Base-by-base conservation (phyloP, 805 yeast genomes). In the Ascoidea rubescens region DNA sequence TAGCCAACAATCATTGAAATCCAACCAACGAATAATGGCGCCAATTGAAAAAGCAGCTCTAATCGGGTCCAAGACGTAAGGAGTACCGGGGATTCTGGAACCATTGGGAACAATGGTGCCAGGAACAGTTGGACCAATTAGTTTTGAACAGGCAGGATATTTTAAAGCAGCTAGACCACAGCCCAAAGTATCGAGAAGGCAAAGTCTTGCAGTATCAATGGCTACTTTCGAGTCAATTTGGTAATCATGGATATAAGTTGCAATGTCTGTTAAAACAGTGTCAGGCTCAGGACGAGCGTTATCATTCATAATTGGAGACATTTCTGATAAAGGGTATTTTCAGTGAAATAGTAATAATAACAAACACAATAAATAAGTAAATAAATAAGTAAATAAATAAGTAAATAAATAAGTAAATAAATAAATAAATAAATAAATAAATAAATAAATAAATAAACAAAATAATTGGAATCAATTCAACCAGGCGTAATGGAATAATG, bases 1-100 rank as follows among this genome's bases (percentile, higher is more conserved):
- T 46, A 78, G 64, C 83, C 83, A 78, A 63, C 83, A 78, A 61
- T 78, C 83, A 56, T 78, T 78, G 66, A 71, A 78, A 57, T 78
- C 84, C 52, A 78, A 64, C 83, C 83, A 78, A 53, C 84, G 70
- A 58, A 78, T 75, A 53, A 73, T 62, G 21, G 81, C 73, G 6
- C 82, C 82, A 54, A 77, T 74, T 47, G 76, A 66, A 65, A 78
- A 78, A 17, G 82, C 81, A 47, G 78, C 83, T 53, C 77, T 71
- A 46, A 78, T 67, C n/a, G 84, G 84, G 60, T 79, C 82, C 57
- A 74, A 62, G 53, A 67, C 70, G 57, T 71, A 68, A 46, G 61
- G 55, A 1, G 84, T 79, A 33, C 84, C 84, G 37, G 75, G 69
- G 46, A 78, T 73, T 50, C 68, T 71, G 16, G 80, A 67, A 50